phyloP scores from a whole-genome alignment of 768 basidiomycete species.

The Favolaschia claudopus region DNA sequence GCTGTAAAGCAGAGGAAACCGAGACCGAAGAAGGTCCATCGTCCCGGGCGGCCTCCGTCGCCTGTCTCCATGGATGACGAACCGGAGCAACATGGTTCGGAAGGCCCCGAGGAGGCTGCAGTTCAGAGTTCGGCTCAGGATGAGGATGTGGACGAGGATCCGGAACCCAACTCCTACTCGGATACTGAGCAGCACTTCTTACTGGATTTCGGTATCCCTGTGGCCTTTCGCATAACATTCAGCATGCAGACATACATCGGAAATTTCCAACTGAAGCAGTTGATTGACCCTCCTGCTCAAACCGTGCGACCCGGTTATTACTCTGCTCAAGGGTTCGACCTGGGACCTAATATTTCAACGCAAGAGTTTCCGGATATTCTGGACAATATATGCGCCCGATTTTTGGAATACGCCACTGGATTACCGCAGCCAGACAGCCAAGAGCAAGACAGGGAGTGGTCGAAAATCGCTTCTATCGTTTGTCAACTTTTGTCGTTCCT shows the following conservation, averaged over 20 bases:
- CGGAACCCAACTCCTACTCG: too few relatives aligned
- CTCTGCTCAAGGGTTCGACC: slow-evolving; percentile 47
- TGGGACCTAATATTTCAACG: slow-evolving; percentile 52
- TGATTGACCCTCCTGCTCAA: slow-evolving; percentile 39
- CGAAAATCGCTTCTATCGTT: slow-evolving; percentile 44
- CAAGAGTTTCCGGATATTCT: slow-evolving; percentile 53
- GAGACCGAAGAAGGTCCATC: too few relatives aligned
- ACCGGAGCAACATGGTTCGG: too few relatives aligned
- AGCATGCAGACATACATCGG: slow-evolving; percentile 59
- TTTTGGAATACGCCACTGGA: slow-evolving; percentile 47
- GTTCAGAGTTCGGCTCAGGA: slow-evolving; percentile 13
- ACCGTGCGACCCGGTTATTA: slow-evolving; percentile 38
- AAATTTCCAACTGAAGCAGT: slow-evolving; percentile 66
- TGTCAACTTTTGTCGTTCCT: slow-evolving; percentile 55
- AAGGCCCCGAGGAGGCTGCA: too few relatives aligned
- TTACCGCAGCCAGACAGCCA: slow-evolving; percentile 44
- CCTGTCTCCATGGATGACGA: too few relatives aligned
- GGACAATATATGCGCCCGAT: slow-evolving; percentile 54
- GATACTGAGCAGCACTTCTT: slow-evolving; percentile 31
- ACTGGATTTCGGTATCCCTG: slow-evolving; percentile 60
- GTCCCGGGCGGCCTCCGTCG: not conserved
- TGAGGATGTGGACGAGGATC: slow-evolving; percentile 1
- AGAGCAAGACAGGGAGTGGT: slow-evolving; percentile 46
- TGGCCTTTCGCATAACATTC: slow-evolving; percentile 61
- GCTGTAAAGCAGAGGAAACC: too few relatives aligned